These are phyloP conservation scores for Podila verticillata DNA, from an alignment of 192 early-diverging fungal genomes.

Conservation along the genomic window DNA sequence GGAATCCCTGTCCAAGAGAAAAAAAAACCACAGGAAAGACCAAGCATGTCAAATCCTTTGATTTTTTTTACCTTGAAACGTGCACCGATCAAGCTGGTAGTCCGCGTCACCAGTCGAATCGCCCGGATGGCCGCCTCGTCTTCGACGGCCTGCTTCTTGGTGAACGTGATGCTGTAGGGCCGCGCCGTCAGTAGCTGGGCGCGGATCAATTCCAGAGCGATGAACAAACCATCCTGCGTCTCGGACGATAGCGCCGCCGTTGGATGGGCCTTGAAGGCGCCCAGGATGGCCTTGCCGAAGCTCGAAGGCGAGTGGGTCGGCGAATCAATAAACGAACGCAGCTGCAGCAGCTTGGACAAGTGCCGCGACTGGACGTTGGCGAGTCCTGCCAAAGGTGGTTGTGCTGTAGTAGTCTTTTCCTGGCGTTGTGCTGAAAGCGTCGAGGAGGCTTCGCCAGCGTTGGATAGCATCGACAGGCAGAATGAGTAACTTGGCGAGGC, in stretches of 20 bases:
- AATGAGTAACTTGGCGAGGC: slow-evolving; percentile 27
- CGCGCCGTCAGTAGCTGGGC: slow-evolving; percentile 57
- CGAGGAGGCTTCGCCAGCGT: slow-evolving; percentile 19
- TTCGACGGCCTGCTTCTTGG: slow-evolving; percentile 45
- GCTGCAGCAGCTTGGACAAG: slow-evolving; percentile 39
- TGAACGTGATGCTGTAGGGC: slow-evolving; percentile 58
- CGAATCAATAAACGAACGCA: slow-evolving; percentile 50
- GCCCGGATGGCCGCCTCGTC: slow-evolving; percentile 47
- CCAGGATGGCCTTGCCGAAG: slow-evolving; percentile 54
- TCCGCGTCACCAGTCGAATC: slow-evolving; percentile 61
- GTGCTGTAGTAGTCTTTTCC: slow-evolving; percentile 8
- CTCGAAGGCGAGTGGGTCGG: slow-evolving; percentile 41
- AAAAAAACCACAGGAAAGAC: neutral
- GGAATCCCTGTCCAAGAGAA: neutral
- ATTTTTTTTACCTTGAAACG: slow-evolving; percentile 59
- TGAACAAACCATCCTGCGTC: slow-evolving; percentile 60
- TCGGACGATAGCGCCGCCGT: slow-evolving; percentile 5
- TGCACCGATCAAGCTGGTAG: slow-evolving; percentile 61
- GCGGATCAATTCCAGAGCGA: slow-evolving; percentile 64
- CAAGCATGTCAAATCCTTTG: neutral
- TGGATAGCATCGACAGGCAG: slow-evolving; percentile 18
- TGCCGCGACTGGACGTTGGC: slow-evolving; percentile 24
- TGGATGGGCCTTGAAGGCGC: slow-evolving; percentile 31
- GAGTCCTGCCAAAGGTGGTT: slow-evolving; percentile 8
- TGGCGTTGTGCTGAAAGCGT: slow-evolving; percentile 14